Evolutionary conservation across 1,284 basidiomycete genomes (phyloP).

Genomic region (Sphagnurus paluster): DNA sequence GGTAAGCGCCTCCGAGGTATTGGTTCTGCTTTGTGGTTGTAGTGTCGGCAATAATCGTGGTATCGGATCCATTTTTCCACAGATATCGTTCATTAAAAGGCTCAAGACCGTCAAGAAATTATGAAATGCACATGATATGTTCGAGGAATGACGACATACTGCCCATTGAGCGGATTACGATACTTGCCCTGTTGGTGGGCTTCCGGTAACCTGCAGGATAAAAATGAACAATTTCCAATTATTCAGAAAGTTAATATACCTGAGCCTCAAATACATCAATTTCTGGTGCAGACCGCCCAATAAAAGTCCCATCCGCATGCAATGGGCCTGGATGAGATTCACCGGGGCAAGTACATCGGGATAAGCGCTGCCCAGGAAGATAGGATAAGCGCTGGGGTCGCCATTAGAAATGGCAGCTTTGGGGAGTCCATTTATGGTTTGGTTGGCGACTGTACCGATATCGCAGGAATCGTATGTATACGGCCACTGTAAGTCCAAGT

Average conservation of each 20-base stretch:
- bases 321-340: constrained; percentile 80
- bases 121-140: background rate
- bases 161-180: constrained; percentile 76
- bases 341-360: constrained; percentile 78
- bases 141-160: constrained; percentile 43
- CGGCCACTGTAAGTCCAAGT: constrained; percentile 52
- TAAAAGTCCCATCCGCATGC: constrained; percentile 59
- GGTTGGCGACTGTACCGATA: constrained; percentile 66
- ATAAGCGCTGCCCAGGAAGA: constrained; percentile 79
- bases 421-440: constrained; percentile 45
- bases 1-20: constrained; percentile 63
- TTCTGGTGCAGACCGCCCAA: constrained; percentile 77
- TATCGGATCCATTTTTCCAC: constrained; percentile 49
- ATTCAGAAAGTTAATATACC: constrained; percentile 30
- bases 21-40: constrained; percentile 47
- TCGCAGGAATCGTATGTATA: constrained; percentile 80
- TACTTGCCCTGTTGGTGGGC: constrained; percentile 47
- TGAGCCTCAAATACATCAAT: constrained; percentile 81
- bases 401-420: constrained; percentile 45
- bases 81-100: constrained; percentile 62
- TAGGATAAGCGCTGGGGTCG: constrained; percentile 51
- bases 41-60: constrained; percentile 49
- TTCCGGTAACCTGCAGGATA: constrained; percentile 30
- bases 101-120: constrained; percentile 31
- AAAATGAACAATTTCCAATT: constrained; percentile 7